phyloP scores from a whole-genome alignment of 257 asterid species.

The Buddleja alternifolia region DNA sequence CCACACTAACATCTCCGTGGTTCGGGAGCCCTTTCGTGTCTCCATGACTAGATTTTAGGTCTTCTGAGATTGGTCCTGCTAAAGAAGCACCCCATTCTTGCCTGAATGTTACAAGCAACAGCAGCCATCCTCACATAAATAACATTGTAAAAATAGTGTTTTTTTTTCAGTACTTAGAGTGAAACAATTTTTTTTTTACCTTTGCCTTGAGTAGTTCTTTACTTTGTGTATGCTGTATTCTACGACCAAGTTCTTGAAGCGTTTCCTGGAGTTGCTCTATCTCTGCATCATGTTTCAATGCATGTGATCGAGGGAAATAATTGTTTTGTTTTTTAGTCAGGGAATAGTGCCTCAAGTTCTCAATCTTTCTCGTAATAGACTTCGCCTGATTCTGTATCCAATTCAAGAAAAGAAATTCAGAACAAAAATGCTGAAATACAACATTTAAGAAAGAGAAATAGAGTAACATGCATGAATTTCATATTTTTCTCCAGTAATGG shows the following conservation, averaged over 20 bases:
- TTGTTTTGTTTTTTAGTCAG: constrained; percentile 28
- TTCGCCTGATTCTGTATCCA: constrained; percentile 59
- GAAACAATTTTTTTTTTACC: too few species aligned
- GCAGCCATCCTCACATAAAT: too few species aligned
- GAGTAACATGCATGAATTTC: neutral
- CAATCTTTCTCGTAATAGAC: constrained; percentile 56
- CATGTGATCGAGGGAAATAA: constrained; percentile 27
- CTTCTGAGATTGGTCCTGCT: constrained; percentile 97
- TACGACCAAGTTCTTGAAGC: constrained; percentile 54
- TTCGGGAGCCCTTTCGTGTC: constrained; percentile 92
- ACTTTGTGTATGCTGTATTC: constrained; percentile 51
- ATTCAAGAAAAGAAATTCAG: constrained; percentile 4
- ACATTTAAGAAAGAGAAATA: too few species aligned
- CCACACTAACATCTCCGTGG: constrained; percentile 92
- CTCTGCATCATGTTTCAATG: constrained; percentile 40
- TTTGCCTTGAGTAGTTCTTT: constrained; percentile 60
- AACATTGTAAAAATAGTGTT: too few species aligned
- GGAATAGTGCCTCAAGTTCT: constrained; percentile 50
- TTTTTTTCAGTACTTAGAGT: too few species aligned
- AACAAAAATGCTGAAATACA: too few species aligned
- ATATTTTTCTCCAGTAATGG: too few species aligned
- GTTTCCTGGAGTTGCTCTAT: constrained; percentile 58
- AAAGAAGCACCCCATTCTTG: constrained; percentile 93
- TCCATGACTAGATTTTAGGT: constrained; percentile 80
- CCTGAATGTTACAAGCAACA: constrained; percentile 83